A percentile compares a stretch with the other conserved stretches of the same genome.
These are phyloP conservation scores for Zygosaccharomyces gambellarensis DNA, from an alignment of 805 yeast species.

Conservation along the genomic window DNA sequence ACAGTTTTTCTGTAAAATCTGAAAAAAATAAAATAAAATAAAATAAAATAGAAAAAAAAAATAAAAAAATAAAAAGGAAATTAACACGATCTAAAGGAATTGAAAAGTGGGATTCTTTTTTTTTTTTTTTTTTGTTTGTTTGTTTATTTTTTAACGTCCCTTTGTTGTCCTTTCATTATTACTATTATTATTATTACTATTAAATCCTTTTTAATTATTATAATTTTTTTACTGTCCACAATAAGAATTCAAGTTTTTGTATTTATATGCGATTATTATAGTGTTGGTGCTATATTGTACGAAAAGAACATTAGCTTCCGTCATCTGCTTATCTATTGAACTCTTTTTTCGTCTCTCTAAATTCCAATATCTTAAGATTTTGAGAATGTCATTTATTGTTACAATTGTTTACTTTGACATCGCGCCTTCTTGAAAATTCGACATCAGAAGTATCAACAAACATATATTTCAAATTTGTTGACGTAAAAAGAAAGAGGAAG, in stretches of 20 bases:
- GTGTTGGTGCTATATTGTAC: not conserved
- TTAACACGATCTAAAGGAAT: no score
- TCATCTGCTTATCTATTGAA: no score
- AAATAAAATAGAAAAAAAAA: not conserved
- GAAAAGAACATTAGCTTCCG: no score
- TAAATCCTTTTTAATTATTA: not conserved
- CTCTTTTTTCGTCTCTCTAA: not conserved
- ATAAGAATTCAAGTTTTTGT: conserved; percentile 1
- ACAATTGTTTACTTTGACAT: not conserved
- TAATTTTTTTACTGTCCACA: not conserved
- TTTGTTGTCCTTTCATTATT: no score
- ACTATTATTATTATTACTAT: no score
- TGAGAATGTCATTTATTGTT: not conserved
- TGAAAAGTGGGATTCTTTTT: no score
- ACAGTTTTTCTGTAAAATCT: no score
- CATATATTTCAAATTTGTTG: not conserved
- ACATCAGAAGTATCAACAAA: not conserved
- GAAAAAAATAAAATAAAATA: not conserved
- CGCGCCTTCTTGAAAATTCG: not conserved
- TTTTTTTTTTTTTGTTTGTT: no score
- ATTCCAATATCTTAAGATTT: not conserved
- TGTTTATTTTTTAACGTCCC: no score
- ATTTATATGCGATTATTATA: not conserved
- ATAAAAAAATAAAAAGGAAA: not conserved
- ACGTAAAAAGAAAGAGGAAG: not conserved